Conservation (phyloP, 2,329 filamentous ascomycete species). For the Ceratocystis harringtonii region DNA sequence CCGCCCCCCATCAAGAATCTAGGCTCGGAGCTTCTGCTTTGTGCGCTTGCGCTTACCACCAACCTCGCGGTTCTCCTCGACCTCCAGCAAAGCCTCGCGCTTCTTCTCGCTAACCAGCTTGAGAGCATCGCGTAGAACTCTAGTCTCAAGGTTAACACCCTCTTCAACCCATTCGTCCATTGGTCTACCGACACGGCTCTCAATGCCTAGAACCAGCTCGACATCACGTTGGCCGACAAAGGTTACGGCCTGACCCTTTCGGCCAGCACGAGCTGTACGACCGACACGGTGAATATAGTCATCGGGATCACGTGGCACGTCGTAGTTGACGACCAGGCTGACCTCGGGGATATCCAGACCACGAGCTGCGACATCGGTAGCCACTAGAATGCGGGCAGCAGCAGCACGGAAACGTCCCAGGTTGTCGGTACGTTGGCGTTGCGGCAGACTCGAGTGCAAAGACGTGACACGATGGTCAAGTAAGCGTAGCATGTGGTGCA, state of each 20-base stretch:
- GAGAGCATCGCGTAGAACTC: conserved; percentile 70
- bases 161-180: conserved; percentile 81
- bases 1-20: background rate
- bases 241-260: conserved; percentile 67
- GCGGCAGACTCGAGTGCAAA: conserved; percentile 73
- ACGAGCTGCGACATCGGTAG: conserved; percentile 85
- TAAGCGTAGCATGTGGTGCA: conserved; percentile 75
- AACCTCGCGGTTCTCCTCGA: conserved; percentile 84
- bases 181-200: conserved; percentile 60
- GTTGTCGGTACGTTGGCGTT: conserved; percentile 73
- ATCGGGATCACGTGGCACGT: conserved; percentile 87
- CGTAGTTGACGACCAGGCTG: conserved; percentile 82
- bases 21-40: conserved; percentile 35
- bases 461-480: conserved; percentile 83
- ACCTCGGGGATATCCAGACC: conserved; percentile 94
- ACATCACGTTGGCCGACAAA: conserved; percentile 91
- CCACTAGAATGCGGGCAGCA: conserved; percentile 78
- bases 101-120: conserved; percentile 94
- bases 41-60: conserved; percentile 62
- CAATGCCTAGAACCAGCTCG: conserved; percentile 77
- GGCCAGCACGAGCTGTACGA: conserved; percentile 82
- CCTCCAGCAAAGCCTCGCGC: conserved; percentile 74
- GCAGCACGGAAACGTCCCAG: conserved; percentile 80
- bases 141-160: conserved; percentile 82
- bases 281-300: conserved; percentile 96